These are phyloP conservation scores for Aspergillus piperis DNA, from an alignment of 2,329 filamentous ascomycete species.

Conservation along the genomic window DNA sequence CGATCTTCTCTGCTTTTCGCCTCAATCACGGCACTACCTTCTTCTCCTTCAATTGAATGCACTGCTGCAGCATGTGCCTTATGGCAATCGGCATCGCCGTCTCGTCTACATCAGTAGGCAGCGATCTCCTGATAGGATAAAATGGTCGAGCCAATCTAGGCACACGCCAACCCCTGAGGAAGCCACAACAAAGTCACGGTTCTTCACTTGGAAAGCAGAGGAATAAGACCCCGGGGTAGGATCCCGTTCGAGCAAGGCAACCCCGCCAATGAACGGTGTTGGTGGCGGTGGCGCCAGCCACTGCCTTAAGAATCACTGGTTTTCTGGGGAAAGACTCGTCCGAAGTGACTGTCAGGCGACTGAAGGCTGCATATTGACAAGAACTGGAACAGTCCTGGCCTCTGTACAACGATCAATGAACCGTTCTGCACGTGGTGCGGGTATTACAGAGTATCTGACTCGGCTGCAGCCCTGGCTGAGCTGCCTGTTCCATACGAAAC, in stretches of 20 bases:
- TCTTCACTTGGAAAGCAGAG: not conserved
- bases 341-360: not conserved
- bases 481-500: not conserved
- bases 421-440: not conserved
- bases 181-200: not conserved
- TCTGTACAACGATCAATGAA: not conserved
- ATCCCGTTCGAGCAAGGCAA: not conserved
- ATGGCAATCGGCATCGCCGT: not conserved
- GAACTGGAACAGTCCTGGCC: not conserved
- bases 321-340: not conserved
- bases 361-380: not conserved
- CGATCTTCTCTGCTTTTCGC: not conserved
- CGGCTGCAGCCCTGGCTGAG: not conserved
- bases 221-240: not conserved
- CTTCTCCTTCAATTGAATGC: not conserved
- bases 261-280: not conserved
- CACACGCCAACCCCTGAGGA: not conserved
- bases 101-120: not conserved
- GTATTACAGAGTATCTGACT: not conserved
- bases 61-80: not conserved
- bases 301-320: not conserved
- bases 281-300: not conserved
- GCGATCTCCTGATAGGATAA: not conserved
- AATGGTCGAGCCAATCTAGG: not conserved
- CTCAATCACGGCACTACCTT: too few species aligned